Percentiles rank a stretch among this genome's conserved stretches.
phyloP scores from a whole-genome alignment of 2,329 filamentous ascomycete genomes.

The Penicillium sp. region DNA sequence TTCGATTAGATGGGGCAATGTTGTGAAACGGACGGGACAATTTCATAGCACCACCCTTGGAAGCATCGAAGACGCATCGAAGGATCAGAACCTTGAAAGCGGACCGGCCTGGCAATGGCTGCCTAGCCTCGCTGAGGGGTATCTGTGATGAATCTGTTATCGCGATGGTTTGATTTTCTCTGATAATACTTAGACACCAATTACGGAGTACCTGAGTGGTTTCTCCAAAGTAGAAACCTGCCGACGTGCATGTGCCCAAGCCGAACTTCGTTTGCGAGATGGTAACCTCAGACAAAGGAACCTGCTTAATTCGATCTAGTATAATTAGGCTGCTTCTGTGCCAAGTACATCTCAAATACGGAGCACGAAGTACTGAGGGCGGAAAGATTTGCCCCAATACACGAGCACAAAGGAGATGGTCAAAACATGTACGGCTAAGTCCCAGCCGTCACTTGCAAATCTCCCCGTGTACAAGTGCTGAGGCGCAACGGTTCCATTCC shows the following conservation, averaged over 20 bases:
- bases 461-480: neutral
- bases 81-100: conserved; percentile 13
- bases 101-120: conserved; percentile 21
- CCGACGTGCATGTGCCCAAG: conserved; percentile 1
- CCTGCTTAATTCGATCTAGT: neutral
- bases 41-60: neutral
- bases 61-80: conserved; percentile 37
- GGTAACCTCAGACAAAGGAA: neutral
- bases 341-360: neutral
- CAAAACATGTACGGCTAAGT: too few relatives aligned
- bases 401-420: neutral
- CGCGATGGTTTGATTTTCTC: neutral
- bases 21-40: neutral
- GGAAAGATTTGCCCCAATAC: too few relatives aligned
- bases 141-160: conserved; percentile 10
- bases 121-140: conserved; percentile 15
- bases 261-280: neutral
- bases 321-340: neutral
- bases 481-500: conserved; percentile 26
- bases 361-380: too few relatives aligned
- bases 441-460: neutral
- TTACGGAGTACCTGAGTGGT: neutral
- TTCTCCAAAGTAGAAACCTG: neutral
- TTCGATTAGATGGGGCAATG: neutral
- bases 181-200: neutral